Evolutionary conservation across 768 basidiomycete genomes (phyloP), one percentile per base, ranked within the genome.

Genomic region (Pleurotus ostreatus): DNA sequence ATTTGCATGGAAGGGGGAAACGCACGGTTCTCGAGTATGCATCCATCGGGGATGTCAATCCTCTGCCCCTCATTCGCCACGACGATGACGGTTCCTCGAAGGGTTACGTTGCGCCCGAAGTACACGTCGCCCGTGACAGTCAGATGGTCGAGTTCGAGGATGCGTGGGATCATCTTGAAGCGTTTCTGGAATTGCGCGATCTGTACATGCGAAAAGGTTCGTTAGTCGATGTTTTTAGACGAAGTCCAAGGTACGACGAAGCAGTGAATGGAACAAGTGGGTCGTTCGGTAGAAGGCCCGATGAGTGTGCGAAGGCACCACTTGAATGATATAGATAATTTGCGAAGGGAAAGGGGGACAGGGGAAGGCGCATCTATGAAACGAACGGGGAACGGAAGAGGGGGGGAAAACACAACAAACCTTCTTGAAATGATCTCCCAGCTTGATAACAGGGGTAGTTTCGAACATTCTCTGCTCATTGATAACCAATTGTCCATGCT

Each of bases 351-450:
- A 39, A 15, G n/a, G 44, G 26, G 52, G 37, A 46, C 23, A 53
- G 16, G 15, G 16, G 38, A 57, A 37, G 13, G 23, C 41, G 38
- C 41, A 18, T 16, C 30, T 34, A 34, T 34, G 11, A 44, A 11
- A 15, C n/a, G 20, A 44, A 44, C n/a, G 41, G 41, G 20, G 41
- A 44, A 16, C n/a, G 15, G 11, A 0, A 37, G 47, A 16, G 46
- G 47, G 16, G 7, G 30, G 20, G 41, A 41, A 12, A 41, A 23
- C 39, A n/a, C 53, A 11, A 26, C 70, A 46, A 55, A 91, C 89
- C 83, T 92, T 95, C 81, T 95, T 97, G 84, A 98, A 97, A 69
- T 91, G 89, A 70, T 94, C 92, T 45, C 94, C 94, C 48, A 97
- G 83, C 77, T 97, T 97, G 80, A 98, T 91, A 48, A 96, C 93